Evolutionary conservation across 805 yeast species (phyloP).

Genomic region (Candida xyloterini): DNA sequence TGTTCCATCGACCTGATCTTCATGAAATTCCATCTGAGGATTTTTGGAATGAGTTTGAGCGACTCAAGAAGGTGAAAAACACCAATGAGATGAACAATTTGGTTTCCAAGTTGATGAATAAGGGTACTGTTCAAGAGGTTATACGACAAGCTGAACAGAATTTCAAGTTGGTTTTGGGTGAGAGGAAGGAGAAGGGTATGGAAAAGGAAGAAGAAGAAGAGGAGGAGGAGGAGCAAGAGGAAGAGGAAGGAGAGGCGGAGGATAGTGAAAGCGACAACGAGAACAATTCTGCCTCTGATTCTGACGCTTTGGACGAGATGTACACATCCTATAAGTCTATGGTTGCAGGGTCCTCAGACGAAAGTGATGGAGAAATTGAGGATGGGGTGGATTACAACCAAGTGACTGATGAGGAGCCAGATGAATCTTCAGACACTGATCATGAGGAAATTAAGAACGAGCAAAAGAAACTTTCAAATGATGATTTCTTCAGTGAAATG

Average conservation of each 20-base stretch:
- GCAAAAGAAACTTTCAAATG: slow-evolving; percentile 30
- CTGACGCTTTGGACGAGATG: slow-evolving; percentile 18
- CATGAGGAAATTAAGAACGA: slow-evolving; percentile 57
- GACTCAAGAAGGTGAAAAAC: slow-evolving; percentile 37
- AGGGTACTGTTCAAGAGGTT: slow-evolving; percentile 36
- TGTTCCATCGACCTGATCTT: slow-evolving; percentile 16
- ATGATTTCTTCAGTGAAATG: slow-evolving; percentile 40
- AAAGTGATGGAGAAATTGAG: slow-evolving; percentile 30
- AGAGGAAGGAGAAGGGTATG: slow-evolving; percentile 19
- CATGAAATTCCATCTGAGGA: slow-evolving; percentile 27
- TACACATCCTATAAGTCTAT: slow-evolving; percentile 29
- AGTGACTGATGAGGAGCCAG: slow-evolving; percentile 65
- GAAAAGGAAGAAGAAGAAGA: slow-evolving; percentile 17
- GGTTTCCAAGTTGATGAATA: slow-evolving; percentile 48
- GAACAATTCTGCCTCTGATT: slow-evolving; percentile 11
- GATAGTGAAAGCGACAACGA: slow-evolving; percentile 1
- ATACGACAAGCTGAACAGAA: slow-evolving; percentile 25
- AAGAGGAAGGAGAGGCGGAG: slow-evolving; percentile 5
- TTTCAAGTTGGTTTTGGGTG: slow-evolving; percentile 28
- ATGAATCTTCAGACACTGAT: slow-evolving; percentile 13
- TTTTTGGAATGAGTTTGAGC: slow-evolving; percentile 31
- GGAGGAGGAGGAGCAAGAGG: slow-evolving; percentile 17
- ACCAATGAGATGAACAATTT: slow-evolving; percentile 43
- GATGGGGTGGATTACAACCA: slow-evolving; percentile 48
- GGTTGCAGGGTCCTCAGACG: slow-evolving; percentile 44